Conservation (phyloP, 139 green algal genomes). For the Mesostigma viride region DNA sequence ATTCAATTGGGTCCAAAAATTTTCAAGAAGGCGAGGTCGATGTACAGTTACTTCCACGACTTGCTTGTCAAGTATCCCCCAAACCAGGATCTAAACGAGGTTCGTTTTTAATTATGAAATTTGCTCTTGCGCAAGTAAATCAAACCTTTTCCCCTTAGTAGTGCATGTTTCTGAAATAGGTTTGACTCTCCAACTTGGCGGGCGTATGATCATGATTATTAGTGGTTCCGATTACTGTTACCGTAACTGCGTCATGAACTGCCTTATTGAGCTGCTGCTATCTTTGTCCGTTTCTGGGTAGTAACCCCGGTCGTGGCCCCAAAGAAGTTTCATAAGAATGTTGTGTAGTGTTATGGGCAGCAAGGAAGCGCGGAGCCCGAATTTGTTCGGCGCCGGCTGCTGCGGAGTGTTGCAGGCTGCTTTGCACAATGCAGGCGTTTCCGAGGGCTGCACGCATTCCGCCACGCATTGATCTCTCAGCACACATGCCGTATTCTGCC, state of each 20-base stretch:
- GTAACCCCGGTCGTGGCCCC: background rate
- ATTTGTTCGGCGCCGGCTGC: background rate
- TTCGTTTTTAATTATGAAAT: no score
- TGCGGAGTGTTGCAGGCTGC: background rate
- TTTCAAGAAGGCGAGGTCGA: slow-evolving; percentile 11
- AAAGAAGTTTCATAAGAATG: background rate
- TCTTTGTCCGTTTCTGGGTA: background rate
- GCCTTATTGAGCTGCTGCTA: background rate
- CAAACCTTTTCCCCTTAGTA: background rate
- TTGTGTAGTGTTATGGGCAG: background rate
- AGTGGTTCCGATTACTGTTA: background rate
- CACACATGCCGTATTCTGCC: background rate
- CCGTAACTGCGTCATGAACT: background rate
- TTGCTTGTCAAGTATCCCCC: slow-evolving; percentile 15
- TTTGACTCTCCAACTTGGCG: background rate
- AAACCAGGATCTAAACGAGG: slow-evolving; percentile 26
- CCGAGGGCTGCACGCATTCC: background rate
- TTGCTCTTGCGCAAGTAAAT: no score
- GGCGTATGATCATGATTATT: background rate
- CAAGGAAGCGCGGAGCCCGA: background rate
- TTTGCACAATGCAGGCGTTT: no score
- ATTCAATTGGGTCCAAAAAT: slow-evolving; percentile 16
- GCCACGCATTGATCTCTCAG: background rate
- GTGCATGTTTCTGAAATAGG: background rate
- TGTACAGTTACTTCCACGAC: slow-evolving; percentile 27